Base-by-base conservation (phyloP, 768 basidiomycete genomes). In the Leccinum sublutescens region DNA sequence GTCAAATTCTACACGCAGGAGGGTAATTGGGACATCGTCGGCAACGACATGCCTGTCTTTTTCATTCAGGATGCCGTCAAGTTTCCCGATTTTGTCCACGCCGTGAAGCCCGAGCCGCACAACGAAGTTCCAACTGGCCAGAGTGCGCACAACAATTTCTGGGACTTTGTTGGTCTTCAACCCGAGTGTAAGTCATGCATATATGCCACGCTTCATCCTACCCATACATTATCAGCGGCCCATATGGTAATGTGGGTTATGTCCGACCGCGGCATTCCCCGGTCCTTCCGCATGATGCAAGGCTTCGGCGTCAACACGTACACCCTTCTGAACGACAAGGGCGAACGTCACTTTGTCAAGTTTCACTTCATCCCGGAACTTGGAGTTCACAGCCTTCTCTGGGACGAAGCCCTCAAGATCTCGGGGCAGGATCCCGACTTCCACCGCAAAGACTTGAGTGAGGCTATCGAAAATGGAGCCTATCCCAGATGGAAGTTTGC, bases 391-490 rank as follows among this genome's bases (percentile, higher is more conserved):
- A 88, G 85, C 58, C 76, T 95, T 15, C 77, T 89, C 5, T 96
- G 94, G 93, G 93, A 96, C 62, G 94, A 97, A 65, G 90, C 90
- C 1, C 77, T 95, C 60, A 95, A 95, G 70, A 82, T 95, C 43
- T 61, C 64, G 15, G 89, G 91, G 0, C 91, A 93, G 71, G 93
- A 95, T 72, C 93, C 94, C 36, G 93, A 95, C 72, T 95, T 91
- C 74, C 93, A 94, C 62, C 84, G 92, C 33, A 89, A 93, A 68
- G 93, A 95, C 68, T 75, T 95, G 2, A 82, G 84, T 54, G 93
- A 95, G 65, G 93, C 93, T 6, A 94, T 96, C 61, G 76, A 84
- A 36, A 80, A 76, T 31, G 91, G 88, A 3, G 78, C 79, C 2
- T 87, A 78, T 66, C 86, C 94, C 8, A 88, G 83, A 69, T 96